Percentiles rank a stretch among this genome's conserved stretches.
phyloP scores from a whole-genome alignment of 164 flowering plant species.

The Liriodendron chinense region DNA sequence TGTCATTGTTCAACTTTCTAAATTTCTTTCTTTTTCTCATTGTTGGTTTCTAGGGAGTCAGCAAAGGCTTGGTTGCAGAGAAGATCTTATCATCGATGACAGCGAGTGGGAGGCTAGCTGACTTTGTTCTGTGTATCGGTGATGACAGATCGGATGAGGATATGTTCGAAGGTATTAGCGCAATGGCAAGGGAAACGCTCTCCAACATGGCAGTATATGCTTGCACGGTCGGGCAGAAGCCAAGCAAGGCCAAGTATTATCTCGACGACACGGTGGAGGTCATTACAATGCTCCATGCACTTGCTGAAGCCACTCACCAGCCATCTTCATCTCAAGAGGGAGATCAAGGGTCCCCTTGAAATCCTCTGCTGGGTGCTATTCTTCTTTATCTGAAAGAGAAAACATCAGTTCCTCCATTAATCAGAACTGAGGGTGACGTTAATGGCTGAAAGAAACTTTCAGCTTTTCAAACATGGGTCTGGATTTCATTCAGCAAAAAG shows the following conservation, averaged over 20 bases:
- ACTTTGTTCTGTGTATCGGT: constrained; percentile 51
- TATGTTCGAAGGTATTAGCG: constrained; percentile 48
- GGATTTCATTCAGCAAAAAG: not conserved
- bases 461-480: not conserved
- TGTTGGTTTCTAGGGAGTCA: constrained; percentile 37
- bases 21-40: not conserved
- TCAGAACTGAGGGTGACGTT: too few species aligned
- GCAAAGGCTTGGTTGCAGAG: constrained; percentile 46
- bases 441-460: not conserved
- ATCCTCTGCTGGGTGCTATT: not conserved
- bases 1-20: not conserved
- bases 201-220: constrained; percentile 40
- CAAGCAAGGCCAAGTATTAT: constrained; percentile 33
- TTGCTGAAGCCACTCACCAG: constrained; percentile 48
- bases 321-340: constrained; percentile 16
- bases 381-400: not conserved
- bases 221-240: constrained; percentile 64
- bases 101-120: constrained; percentile 32
- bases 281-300: constrained; percentile 40
- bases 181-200: constrained; percentile 18
- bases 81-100: constrained; percentile 42
- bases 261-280: constrained; percentile 52
- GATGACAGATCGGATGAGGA: constrained; percentile 65
- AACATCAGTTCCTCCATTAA: not conserved
- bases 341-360: constrained; percentile 16